Percentiles rank a stretch among this genome's conserved stretches.
Evolutionary conservation across 73 alveolate genomes (phyloP).

Genomic region (Effrenium voratum): DNA sequence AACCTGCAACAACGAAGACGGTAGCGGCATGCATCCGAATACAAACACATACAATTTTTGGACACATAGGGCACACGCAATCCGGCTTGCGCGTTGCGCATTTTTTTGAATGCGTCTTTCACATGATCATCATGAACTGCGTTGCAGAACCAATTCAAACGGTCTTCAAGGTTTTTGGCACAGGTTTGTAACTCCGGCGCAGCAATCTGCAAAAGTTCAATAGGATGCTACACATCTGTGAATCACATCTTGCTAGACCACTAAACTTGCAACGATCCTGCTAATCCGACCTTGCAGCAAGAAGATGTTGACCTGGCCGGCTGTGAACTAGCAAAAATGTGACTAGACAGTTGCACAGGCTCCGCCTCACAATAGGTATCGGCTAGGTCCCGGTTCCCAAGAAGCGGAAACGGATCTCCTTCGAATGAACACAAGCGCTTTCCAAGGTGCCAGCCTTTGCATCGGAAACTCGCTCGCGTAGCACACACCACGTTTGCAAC

Average conservation of each 20-base stretch:
- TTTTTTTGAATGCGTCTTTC: too few relatives aligned
- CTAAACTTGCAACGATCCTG: neutral
- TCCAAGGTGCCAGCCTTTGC: neutral
- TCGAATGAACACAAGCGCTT: neutral
- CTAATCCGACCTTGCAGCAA: conserved; percentile 7
- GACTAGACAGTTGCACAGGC: too few relatives aligned
- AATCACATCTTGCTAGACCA: neutral
- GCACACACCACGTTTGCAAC: neutral
- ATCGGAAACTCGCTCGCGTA: neutral
- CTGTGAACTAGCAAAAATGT: neutral
- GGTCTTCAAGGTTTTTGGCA: too few relatives aligned
- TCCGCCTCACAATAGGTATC: neutral
- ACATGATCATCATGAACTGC: too few relatives aligned
- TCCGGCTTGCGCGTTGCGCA: too few relatives aligned
- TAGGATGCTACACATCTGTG: neutral
- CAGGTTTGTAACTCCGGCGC: too few relatives aligned
- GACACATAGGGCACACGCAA: too few relatives aligned
- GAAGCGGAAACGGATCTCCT: conserved; percentile 73
- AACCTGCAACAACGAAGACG: too few relatives aligned
- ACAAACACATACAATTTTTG: too few relatives aligned
- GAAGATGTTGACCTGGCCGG: neutral
- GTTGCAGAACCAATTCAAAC: too few relatives aligned
- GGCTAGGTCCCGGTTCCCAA: conserved; percentile 20
- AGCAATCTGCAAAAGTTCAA: too few relatives aligned
- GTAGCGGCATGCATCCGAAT: too few relatives aligned